Percentiles rank a stretch among this genome's conserved stretches.
These are phyloP conservation scores for Venturiaceae sp. DNA, from an alignment of 2,329 filamentous ascomycete species.

Conservation along the genomic window DNA sequence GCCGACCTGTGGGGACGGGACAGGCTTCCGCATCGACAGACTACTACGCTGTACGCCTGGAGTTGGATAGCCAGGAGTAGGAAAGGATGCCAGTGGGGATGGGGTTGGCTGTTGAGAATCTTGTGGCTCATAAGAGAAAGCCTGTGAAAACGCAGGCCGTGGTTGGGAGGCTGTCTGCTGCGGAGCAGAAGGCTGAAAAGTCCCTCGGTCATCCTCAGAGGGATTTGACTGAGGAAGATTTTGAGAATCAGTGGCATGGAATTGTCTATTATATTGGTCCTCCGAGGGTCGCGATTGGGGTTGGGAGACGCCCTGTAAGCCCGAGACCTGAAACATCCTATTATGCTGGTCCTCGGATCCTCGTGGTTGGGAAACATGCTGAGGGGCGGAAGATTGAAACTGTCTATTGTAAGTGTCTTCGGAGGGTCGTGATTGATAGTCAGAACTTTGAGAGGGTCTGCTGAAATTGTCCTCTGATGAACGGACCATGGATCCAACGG, in stretches of 20 bases:
- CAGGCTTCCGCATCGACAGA: not conserved
- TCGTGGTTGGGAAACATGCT: not conserved
- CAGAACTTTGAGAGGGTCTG: not conserved
- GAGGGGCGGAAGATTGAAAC: not conserved
- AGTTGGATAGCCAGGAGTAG: not conserved
- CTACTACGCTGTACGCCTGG: not conserved
- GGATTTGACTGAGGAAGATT: too few species aligned
- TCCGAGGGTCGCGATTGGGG: not conserved
- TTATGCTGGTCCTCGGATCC: not conserved
- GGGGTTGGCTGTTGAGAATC: slow-evolving; percentile 1
- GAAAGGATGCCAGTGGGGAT: not conserved
- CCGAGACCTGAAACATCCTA: not conserved
- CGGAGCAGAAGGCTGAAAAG: not conserved
- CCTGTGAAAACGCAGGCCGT: not conserved
- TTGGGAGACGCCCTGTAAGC: not conserved
- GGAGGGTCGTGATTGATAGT: not conserved
- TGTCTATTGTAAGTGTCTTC: not conserved
- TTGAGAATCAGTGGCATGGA: not conserved
- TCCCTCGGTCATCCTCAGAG: not conserved
- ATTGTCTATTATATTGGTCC: not conserved
- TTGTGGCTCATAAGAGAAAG: not conserved
- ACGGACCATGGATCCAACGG: not conserved
- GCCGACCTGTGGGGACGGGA: not conserved
- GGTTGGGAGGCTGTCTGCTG: not conserved
- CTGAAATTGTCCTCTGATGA: not conserved